Evolutionary conservation across 768 basidiomycete genomes (phyloP), one percentile per base, ranked within the genome.

Genomic region (Holtermanniella nyarrowii): DNA sequence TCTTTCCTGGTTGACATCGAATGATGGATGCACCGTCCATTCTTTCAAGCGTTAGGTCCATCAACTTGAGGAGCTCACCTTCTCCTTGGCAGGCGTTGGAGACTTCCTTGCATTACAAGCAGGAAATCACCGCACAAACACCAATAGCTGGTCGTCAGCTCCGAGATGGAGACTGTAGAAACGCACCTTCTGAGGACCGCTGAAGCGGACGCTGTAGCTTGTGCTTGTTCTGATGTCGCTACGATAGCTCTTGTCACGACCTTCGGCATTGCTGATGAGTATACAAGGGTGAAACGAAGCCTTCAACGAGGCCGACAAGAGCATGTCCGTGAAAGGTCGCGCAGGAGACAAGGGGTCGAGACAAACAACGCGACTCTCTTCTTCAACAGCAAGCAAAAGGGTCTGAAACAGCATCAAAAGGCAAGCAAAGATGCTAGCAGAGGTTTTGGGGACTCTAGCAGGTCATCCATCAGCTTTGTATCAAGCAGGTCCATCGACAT

Each of bases 341-440:
- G n/a, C n/a, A n/a, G n/a, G n/a, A n/a, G n/a, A n/a, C n/a, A n/a
- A n/a, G n/a, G n/a, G n/a, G n/a, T n/a, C n/a, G n/a, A n/a, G n/a
- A n/a, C n/a, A n/a, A n/a, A n/a, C n/a, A n/a, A n/a, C n/a, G n/a
- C n/a, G n/a, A n/a, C n/a, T n/a, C n/a, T n/a, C n/a, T n/a, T n/a
- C n/a, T n/a, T n/a, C n/a, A n/a, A n/a, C n/a, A n/a, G n/a, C n/a
- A n/a, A n/a, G n/a, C n/a, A n/a, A n/a, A n/a, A n/a, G n/a, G n/a
- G n/a, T n/a, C n/a, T n/a, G n/a, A n/a, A n/a, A n/a, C n/a, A n/a
- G n/a, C n/a, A n/a, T n/a, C n/a, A n/a, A n/a, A n/a, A n/a, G n/a
- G n/a, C n/a, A n/a, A n/a, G n/a, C n/a, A n/a, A n/a, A n/a, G n/a
- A 89, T 91, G 89, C 86, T 91, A 57, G 83, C 88, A 60, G 90